Conservation (phyloP, 345 rosid genomes). For the Arabis alpina region DNA sequence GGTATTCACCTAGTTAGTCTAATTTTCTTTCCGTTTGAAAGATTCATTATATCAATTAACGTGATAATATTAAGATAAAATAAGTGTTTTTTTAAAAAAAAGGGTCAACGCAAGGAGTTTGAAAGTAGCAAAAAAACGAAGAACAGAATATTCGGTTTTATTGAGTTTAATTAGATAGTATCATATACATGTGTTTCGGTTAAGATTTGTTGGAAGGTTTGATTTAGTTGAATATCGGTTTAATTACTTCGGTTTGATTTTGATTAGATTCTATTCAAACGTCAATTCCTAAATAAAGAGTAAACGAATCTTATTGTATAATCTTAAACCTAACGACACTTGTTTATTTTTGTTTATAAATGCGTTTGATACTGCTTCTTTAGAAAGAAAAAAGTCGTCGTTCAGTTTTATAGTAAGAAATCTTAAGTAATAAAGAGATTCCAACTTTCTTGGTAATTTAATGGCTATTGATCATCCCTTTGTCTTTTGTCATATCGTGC, state of each 20-base stretch:
- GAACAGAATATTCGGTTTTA: no score
- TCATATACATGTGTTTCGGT: neutral
- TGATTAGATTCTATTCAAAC: constrained; percentile 11
- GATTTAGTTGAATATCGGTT: neutral
- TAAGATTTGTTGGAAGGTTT: neutral
- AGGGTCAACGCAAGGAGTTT: no score
- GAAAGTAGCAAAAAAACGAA: no score
- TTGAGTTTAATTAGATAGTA: no score
- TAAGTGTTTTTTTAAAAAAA: no score
- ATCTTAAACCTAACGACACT: constrained; percentile 28
- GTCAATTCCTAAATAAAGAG: neutral
- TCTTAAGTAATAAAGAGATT: constrained; percentile 14
- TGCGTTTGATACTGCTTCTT: constrained; percentile 11
- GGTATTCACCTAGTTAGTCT: no score
- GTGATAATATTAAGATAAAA: no score
- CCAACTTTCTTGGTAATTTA: constrained; percentile 42
- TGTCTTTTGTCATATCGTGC: constrained; percentile 29
- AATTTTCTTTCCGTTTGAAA: no score
- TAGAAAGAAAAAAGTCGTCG: constrained; percentile 26
- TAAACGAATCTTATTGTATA: constrained; percentile 1
- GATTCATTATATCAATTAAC: no score
- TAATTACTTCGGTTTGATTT: neutral
- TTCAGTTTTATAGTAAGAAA: constrained; percentile 26
- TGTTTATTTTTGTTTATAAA: neutral
- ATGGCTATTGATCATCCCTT: constrained; percentile 25